Evolutionary conservation across 2,329 filamentous ascomycete species (phyloP), one percentile per base, ranked within the genome.

Genomic region (Cryphonectria radicalis): DNA sequence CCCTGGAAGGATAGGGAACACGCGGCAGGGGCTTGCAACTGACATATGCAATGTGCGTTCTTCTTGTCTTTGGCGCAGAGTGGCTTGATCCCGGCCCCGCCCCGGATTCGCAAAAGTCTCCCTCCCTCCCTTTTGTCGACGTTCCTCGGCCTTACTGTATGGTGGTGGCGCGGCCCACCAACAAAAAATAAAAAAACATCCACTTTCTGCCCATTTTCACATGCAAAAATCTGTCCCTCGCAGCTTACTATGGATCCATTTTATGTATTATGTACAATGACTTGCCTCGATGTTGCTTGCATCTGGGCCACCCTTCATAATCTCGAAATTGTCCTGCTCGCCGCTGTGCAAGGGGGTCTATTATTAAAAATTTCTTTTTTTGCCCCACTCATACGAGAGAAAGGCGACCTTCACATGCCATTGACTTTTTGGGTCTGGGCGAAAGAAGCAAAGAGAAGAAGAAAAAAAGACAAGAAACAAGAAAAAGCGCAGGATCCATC

Each of bases 11-110:
- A 40, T 10, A 40, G 8, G 8, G 59, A n/a, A 5, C 22, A 50
- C 22, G 59, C 35, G 59, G 22, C 35, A 62, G 59, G 32, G 59
- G 55, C 46, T 32, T 37, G 59, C 32, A 40, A 62, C 59, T 40
- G 59, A 62, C 59, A 62, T 40, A 35, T 62, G 59, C 35, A 62
- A 62, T 62, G 19, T 40, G 59, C 11, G 8, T 14, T 32, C 59
- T 62, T 19, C 59, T 62, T 19, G 55, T 50, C 46, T n/a, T n/a
- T 4, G 46, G 17, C 25, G 17, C 25, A n/a, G 35, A 40, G 35
- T 62, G 59, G 35, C 57, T 60, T 60, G 57, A n/a, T 60, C 17
- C 55, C 25, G 55, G 37, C 37, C 6, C 25, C 55, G n/a, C n/a
- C 50, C 28, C 6, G 32, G 57, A 22, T 60, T 37, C 4, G 11